Evolutionary conservation across 1,139 yeast genomes (phyloP).

Genomic region (Protomyces pachydermus): DNA sequence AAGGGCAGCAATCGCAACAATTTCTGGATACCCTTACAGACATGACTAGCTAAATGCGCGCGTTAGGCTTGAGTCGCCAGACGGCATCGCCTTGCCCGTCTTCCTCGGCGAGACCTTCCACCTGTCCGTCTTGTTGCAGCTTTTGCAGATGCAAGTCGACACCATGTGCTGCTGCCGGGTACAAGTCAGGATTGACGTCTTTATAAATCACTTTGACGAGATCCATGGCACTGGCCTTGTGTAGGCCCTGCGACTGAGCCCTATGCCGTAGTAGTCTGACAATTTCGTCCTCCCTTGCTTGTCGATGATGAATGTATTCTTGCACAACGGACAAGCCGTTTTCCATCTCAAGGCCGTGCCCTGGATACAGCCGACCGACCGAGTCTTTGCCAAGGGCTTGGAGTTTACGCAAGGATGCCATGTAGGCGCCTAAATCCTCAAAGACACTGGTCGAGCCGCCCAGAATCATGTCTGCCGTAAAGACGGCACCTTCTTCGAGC

Average conservation of each 20-base stretch:
- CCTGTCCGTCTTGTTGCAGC: conserved; percentile 31
- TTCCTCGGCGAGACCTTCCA: background rate
- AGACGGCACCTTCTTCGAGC: conserved; percentile 39
- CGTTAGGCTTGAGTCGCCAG: background rate
- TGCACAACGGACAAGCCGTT: conserved; percentile 38
- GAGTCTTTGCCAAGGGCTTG: conserved; percentile 30
- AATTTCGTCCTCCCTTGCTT: conserved; percentile 40
- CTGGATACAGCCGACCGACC: conserved; percentile 37
- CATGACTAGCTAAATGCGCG: conserved; percentile 1
- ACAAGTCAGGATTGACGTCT: conserved; percentile 36
- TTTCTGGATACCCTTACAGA: conserved; percentile 17
- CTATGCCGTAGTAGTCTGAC: conserved; percentile 31
- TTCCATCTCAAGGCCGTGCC: conserved; percentile 41
- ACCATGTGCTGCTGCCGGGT: conserved; percentile 39
- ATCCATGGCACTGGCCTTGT: conserved; percentile 30
- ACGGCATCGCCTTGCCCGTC: background rate
- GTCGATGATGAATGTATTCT: conserved; percentile 41
- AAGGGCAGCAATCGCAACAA: conserved; percentile 27
- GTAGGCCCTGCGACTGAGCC: conserved; percentile 3
- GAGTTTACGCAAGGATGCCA: conserved; percentile 38
- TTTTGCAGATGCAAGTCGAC: conserved; percentile 39
- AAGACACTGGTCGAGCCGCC: conserved; percentile 43
- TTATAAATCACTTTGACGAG: conserved; percentile 38
- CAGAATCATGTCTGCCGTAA: conserved; percentile 43
- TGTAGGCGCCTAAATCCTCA: conserved; percentile 38